Evolutionary conservation across 805 yeast species (phyloP).

Genomic region (Komagataella pseudopastoris): DNA sequence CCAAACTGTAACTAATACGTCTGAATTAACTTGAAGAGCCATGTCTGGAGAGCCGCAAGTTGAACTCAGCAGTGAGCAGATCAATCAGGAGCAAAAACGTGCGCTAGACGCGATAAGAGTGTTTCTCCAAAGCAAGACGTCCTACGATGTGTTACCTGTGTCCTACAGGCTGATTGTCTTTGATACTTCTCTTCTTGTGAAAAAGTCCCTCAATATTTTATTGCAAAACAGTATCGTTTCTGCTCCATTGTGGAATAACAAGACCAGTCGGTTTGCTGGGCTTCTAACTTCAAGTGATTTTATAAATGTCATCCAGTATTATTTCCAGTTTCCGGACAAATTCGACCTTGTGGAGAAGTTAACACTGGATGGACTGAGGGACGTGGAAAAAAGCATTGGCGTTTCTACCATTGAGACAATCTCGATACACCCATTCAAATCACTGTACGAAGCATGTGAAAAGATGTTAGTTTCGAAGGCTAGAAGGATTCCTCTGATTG

Average conservation of each 20-base stretch:
- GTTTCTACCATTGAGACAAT: slow-evolving; percentile 77
- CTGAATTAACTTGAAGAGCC: background rate
- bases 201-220: slow-evolving; percentile 79
- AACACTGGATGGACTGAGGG: slow-evolving; percentile 73
- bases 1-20: background rate
- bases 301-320: slow-evolving; percentile 89
- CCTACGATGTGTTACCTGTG: slow-evolving; percentile 94
- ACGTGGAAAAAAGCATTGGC: slow-evolving; percentile 78
- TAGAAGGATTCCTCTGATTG: slow-evolving; percentile 87
- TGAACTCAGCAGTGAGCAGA: slow-evolving; percentile 12
- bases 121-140: slow-evolving; percentile 79
- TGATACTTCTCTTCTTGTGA: slow-evolving; percentile 82
- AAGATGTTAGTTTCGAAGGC: slow-evolving; percentile 83
- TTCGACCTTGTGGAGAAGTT: slow-evolving; percentile 78
- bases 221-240: slow-evolving; percentile 90
- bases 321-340: slow-evolving; percentile 78
- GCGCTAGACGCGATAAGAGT: slow-evolving; percentile 74
- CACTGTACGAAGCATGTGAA: slow-evolving; percentile 85
- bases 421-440: slow-evolving; percentile 81
- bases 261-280: slow-evolving; percentile 86
- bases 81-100: slow-evolving; percentile 47
- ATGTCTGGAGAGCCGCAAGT: background rate
- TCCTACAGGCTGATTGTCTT: slow-evolving; percentile 85
- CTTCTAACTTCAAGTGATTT: slow-evolving; percentile 84
- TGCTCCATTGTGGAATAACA: slow-evolving; percentile 94